phyloP scores from a whole-genome alignment of 352 stramenopile species.

The Phytophthora idaei region DNA sequence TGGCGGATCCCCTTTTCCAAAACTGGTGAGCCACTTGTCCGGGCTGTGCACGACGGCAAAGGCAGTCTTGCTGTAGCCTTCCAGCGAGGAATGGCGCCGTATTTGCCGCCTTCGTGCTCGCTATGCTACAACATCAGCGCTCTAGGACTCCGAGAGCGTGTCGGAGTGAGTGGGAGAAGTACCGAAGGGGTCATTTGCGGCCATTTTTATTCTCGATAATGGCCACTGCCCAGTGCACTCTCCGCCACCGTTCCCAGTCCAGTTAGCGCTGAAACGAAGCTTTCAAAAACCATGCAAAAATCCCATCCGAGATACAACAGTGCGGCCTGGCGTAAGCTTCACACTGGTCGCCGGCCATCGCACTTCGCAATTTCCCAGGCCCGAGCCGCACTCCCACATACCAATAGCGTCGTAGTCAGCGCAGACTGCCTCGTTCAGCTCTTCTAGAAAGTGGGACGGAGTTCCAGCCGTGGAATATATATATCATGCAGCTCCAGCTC shows the following conservation, averaged over 20 bases:
- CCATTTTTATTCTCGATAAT: conserved; percentile 2
- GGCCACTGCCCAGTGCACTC: conserved; percentile 14
- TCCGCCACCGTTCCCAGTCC: conserved; percentile 27
- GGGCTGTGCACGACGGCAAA: conserved; percentile 1
- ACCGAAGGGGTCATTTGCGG: conserved; percentile 19
- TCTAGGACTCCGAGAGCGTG: too few relatives aligned
- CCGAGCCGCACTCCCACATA: not conserved
- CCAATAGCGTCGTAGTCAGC: conserved; percentile 3
- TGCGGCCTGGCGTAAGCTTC: conserved; percentile 34
- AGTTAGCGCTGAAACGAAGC: conserved; percentile 41
- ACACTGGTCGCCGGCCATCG: conserved; percentile 18
- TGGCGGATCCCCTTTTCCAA: conserved; percentile 21
- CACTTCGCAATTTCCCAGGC: conserved; percentile 37
- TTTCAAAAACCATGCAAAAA: conserved; percentile 44
- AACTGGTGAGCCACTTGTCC: conserved; percentile 12
- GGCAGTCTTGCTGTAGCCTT: not conserved
- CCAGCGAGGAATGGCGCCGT: not conserved
- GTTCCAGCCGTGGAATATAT: not conserved
- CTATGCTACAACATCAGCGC: not conserved
- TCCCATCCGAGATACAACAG: conserved; percentile 42
- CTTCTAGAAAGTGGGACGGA: conserved; percentile 7
- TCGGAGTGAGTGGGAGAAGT: not conserved
- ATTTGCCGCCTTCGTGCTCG: not conserved
- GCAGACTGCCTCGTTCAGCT: not conserved
- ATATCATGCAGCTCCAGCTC: conserved; percentile 39